Evolutionary conservation across 2,329 filamentous ascomycete genomes (phyloP).

Genomic region (Gyromitra esculenta): DNA sequence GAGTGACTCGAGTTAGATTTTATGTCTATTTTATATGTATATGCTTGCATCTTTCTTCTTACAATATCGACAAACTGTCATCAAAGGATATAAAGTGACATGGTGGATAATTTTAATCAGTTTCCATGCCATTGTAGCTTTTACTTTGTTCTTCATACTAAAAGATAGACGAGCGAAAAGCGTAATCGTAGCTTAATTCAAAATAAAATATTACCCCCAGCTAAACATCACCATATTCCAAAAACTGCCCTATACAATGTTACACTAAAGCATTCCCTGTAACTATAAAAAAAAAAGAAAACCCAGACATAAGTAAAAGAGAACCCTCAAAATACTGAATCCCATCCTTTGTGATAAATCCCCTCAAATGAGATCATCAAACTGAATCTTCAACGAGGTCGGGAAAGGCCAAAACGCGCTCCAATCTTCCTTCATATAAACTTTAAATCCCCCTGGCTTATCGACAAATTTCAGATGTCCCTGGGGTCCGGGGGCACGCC

Average conservation of each 20-base stretch:
- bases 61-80: no score
- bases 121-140: no score
- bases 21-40: no score
- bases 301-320: slow-evolving; percentile 8
- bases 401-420: slow-evolving; percentile 68
- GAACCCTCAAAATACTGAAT: slow-evolving; percentile 7
- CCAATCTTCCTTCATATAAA: slow-evolving; percentile 75
- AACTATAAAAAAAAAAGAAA: slow-evolving; percentile 7
- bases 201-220: slow-evolving; percentile 20
- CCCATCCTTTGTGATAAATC: not conserved
- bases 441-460: slow-evolving; percentile 67
- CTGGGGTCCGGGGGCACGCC: slow-evolving; percentile 71
- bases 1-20: no score
- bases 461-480: slow-evolving; percentile 74
- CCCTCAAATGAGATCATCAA: slow-evolving; percentile 38
- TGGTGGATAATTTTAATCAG: no score
- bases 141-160: no score
- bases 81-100: no score
- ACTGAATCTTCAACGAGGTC: slow-evolving; percentile 58
- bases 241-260: slow-evolving; percentile 13
- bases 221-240: not conserved
- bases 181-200: slow-evolving; percentile 11
- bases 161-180: not conserved
- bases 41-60: no score
- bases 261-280: slow-evolving; percentile 9